Evolutionary conservation across 2,329 filamentous ascomycete genomes (phyloP).

Genomic region (Trichoderma harzianum): DNA sequence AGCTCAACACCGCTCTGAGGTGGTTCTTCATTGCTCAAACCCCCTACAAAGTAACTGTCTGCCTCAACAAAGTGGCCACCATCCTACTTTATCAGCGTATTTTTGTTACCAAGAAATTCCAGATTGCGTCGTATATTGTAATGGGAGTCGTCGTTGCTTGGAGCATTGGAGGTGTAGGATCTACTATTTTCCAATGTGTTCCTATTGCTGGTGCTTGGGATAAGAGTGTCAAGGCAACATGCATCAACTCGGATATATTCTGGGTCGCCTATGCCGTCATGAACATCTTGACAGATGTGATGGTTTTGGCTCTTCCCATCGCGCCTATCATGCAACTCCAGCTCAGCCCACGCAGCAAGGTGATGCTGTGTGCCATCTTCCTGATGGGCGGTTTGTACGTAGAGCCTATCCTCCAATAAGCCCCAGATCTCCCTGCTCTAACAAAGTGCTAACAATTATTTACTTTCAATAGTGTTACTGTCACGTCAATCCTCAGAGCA

Average conservation of each 20-base stretch:
- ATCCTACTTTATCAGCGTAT: conserved; percentile 49
- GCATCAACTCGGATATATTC: conserved; percentile 41
- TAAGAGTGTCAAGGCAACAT: conserved; percentile 35
- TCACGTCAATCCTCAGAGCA: conserved; percentile 37
- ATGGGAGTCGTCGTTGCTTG: conserved; percentile 40
- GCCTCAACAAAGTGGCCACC: conserved; percentile 49
- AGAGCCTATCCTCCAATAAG: not conserved
- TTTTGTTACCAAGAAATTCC: conserved; percentile 43
- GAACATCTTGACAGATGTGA: conserved; percentile 38
- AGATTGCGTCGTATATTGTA: conserved; percentile 36
- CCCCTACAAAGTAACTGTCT: conserved; percentile 49
- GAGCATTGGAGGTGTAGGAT: conserved; percentile 39
- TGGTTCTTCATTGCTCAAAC: conserved; percentile 46
- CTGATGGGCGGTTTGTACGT: conserved; percentile 37
- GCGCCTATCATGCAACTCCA: conserved; percentile 33
- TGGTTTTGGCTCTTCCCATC: conserved; percentile 36
- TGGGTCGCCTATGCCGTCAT: conserved; percentile 44
- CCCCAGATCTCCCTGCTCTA: not conserved
- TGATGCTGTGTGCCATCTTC: conserved; percentile 37
- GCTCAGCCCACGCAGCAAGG: conserved; percentile 32
- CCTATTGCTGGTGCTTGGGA: conserved; percentile 44
- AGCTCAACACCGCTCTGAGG: conserved; percentile 29
- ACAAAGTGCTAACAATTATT: not conserved
- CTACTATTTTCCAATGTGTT: conserved; percentile 46
- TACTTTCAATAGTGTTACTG: conserved; percentile 25